Conservation (phyloP, 2,329 filamentous ascomycete genomes). For the Aspergillus bombycis region DNA sequence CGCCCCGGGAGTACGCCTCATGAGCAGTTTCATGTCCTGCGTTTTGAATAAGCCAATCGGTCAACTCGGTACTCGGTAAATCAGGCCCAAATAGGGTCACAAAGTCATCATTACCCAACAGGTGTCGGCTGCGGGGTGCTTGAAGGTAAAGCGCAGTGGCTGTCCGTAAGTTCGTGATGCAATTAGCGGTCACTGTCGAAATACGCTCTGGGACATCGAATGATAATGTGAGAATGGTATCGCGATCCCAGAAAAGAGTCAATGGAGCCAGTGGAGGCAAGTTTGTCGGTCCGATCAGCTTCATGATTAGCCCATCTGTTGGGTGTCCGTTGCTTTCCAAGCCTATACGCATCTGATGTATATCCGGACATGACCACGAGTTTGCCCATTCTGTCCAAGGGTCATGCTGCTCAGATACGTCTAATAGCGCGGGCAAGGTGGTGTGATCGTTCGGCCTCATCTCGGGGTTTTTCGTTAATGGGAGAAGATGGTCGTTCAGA, state of each 20-base stretch:
- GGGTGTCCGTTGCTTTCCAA: slow-evolving; percentile 20
- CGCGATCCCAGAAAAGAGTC: slow-evolving; percentile 33
- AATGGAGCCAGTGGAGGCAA: slow-evolving; percentile 25
- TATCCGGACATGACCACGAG: slow-evolving; percentile 27
- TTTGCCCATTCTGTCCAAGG: slow-evolving; percentile 34
- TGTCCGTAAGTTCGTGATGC: slow-evolving; percentile 37
- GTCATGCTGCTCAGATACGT: slow-evolving; percentile 33
- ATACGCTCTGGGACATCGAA: slow-evolving; percentile 20
- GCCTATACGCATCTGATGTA: slow-evolving; percentile 27
- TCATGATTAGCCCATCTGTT: slow-evolving; percentile 23
- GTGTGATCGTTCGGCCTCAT: slow-evolving; percentile 16
- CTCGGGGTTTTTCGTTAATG: slow-evolving; percentile 47
- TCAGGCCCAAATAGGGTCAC: slow-evolving; percentile 32
- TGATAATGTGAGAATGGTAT: slow-evolving; percentile 24
- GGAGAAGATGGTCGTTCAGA: slow-evolving; percentile 77
- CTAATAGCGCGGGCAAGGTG: slow-evolving; percentile 25
- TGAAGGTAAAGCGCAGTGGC: slow-evolving; percentile 32
- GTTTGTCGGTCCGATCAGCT: slow-evolving; percentile 23
- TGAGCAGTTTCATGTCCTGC: slow-evolving; percentile 25
- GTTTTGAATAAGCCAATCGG: slow-evolving; percentile 26
- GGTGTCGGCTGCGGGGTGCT: slow-evolving; percentile 18
- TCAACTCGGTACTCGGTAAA: slow-evolving; percentile 19
- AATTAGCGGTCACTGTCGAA: slow-evolving; percentile 16
- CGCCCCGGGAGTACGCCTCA: slow-evolving; percentile 22
- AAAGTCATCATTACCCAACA: slow-evolving; percentile 24